Percentiles rank a stretch among this genome's conserved stretches.
These are phyloP conservation scores for Starmerella apicola DNA, from an alignment of 805 yeast genomes.

Conservation along the genomic window DNA sequence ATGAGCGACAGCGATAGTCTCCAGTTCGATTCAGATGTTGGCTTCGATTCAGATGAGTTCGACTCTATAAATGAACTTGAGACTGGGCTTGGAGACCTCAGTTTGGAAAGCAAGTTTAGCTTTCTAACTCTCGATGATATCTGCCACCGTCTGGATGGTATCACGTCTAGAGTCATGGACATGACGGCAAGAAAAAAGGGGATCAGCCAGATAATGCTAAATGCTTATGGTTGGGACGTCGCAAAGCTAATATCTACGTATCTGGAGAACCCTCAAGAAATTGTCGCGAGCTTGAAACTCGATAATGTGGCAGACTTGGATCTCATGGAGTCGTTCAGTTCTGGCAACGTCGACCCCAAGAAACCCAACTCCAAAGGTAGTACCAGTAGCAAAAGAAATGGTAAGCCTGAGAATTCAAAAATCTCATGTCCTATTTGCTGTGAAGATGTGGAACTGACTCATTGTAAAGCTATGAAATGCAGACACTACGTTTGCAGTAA, in stretches of 20 bases:
- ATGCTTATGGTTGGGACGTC: constrained; percentile 13
- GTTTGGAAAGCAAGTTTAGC: background rate
- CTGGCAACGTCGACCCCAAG: no score
- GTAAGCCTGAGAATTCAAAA: background rate
- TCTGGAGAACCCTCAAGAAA: constrained; percentile 6
- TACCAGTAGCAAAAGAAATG: no score
- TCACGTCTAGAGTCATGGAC: constrained; percentile 5
- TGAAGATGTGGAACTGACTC: background rate
- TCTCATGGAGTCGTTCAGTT: no score
- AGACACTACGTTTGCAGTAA: constrained; percentile 55
- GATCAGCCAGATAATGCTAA: constrained; percentile 3
- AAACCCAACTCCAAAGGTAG: no score
- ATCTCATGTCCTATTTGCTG: constrained; percentile 8
- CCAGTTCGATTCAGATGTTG: constrained; percentile 3
- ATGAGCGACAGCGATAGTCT: constrained; percentile 4
- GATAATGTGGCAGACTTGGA: background rate
- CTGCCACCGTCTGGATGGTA: background rate
- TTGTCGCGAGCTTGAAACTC: constrained; percentile 5
- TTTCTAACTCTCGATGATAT: background rate
- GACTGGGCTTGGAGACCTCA: no score
- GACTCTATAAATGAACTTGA: no score
- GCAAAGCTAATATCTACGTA: constrained; percentile 1
- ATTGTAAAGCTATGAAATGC: constrained; percentile 37
- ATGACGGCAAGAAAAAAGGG: constrained; percentile 4
- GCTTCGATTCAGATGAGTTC: background rate